Evolutionary conservation across 257 asterid species (phyloP).

Genomic region (Jasminum sambac): DNA sequence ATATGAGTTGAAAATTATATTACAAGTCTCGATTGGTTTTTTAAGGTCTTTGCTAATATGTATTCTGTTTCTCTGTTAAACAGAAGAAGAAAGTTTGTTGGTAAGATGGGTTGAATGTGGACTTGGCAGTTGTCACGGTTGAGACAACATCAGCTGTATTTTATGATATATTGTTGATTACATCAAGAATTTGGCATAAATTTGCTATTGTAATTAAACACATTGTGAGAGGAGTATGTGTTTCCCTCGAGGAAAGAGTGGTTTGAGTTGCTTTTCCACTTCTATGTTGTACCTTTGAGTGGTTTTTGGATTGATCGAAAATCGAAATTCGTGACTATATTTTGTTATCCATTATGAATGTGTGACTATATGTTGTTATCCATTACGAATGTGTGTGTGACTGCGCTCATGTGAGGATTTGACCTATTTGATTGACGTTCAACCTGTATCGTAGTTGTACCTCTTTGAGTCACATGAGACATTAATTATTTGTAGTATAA

Average conservation of each 20-base stretch:
- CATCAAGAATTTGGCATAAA: not conserved
- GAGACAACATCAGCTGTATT: too few species aligned
- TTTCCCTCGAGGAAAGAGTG: not conserved
- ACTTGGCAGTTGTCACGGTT: conserved; percentile 13
- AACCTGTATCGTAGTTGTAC: too few species aligned
- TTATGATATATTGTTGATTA: not conserved
- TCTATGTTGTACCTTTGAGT: not conserved
- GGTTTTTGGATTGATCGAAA: not conserved
- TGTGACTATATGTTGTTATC: too few species aligned
- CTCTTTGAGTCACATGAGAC: too few species aligned
- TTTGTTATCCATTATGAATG: not conserved
- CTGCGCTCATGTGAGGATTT: not conserved
- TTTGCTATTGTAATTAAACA: not conserved
- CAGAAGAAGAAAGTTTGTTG: conserved; percentile 68
- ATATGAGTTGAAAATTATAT: not conserved
- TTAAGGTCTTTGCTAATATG: conserved; percentile 18
- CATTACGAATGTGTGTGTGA: not conserved
- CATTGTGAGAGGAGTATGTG: not conserved
- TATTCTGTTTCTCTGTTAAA: conserved; percentile 13
- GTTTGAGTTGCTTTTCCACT: not conserved
- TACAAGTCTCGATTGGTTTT: not conserved
- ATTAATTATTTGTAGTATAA: too few species aligned
- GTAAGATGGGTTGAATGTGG: conserved; percentile 31
- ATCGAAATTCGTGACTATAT: not conserved
- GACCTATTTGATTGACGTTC: not conserved